Conservation (phyloP, 1,284 basidiomycete species). For the Porogramme epimiltina region DNA sequence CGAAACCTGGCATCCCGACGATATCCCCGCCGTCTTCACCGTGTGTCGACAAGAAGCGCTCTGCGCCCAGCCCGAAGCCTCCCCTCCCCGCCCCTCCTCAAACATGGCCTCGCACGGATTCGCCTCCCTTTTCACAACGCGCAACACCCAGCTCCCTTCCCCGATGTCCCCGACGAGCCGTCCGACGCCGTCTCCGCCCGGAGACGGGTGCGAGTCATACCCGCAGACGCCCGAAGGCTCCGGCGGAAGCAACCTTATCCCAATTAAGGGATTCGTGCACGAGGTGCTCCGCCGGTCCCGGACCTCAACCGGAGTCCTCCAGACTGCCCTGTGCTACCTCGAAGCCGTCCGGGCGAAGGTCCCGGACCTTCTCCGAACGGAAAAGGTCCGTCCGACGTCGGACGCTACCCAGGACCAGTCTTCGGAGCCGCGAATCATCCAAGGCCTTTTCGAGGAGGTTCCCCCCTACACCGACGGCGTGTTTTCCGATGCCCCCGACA, state of each 20-base stretch:
- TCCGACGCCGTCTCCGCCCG: conserved; percentile 32
- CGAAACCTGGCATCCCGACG: conserved; percentile 75
- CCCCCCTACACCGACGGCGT: background rate
- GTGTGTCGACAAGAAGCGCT: conserved; percentile 18
- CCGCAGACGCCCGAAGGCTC: conserved; percentile 19
- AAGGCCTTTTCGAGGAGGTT: conserved; percentile 23
- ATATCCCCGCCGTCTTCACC: conserved; percentile 62
- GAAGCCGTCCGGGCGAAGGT: conserved; percentile 71
- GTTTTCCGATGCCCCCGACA: conserved; percentile 15
- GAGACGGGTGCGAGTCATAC: conserved; percentile 19
- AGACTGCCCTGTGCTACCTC: conserved; percentile 78
- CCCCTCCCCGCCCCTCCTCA: conserved; percentile 14
- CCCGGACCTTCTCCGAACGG: conserved; percentile 56
- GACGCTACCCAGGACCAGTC: conserved; percentile 40
- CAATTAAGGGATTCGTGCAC: conserved; percentile 73
- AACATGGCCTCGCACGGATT: conserved; percentile 20
- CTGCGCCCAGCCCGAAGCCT: conserved; percentile 19
- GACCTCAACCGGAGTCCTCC: conserved; percentile 73
- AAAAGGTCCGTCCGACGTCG: conserved; percentile 36
- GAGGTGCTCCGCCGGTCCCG: conserved; percentile 76
- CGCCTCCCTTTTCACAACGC: conserved; percentile 23
- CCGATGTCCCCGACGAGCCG: conserved; percentile 42
- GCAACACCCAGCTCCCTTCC: conserved; percentile 52
- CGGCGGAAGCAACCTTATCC: conserved; percentile 43
- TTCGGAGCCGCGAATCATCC: conserved; percentile 47